These are phyloP conservation scores for Ophiosphaerella herpotricha DNA, from an alignment of 2,329 filamentous ascomycete genomes.

Conservation along the genomic window DNA sequence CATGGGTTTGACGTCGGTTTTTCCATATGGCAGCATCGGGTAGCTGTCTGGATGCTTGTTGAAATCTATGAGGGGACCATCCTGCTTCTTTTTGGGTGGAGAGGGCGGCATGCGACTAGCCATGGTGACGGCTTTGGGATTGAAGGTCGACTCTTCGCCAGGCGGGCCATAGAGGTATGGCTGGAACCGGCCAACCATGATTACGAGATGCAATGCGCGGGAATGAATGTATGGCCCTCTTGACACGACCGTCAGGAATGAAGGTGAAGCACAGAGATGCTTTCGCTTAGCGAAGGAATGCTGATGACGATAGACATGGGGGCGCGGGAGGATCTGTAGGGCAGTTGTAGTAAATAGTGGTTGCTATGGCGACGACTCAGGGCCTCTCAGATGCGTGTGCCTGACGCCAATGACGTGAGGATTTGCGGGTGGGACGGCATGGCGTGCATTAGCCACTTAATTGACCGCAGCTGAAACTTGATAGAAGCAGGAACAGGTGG, in stretches of 20 bases:
- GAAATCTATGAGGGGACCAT: constrained; percentile 79
- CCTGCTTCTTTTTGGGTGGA: constrained; percentile 63
- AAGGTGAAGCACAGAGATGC: constrained; percentile 23
- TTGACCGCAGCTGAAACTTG: constrained; percentile 8
- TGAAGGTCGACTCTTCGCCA: constrained; percentile 65
- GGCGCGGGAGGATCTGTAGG: constrained; percentile 27
- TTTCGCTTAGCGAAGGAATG: constrained; percentile 44
- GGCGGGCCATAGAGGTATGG: constrained; percentile 72
- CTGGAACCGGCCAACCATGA: constrained; percentile 56
- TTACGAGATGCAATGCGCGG: constrained; percentile 24
- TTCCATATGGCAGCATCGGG: constrained; percentile 66
- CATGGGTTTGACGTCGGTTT: constrained; percentile 67
- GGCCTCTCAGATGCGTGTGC: constrained; percentile 14
- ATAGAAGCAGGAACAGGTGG: constrained; percentile 14
- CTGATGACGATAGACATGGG: constrained; percentile 38
- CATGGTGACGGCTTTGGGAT: constrained; percentile 83
- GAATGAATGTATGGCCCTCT: constrained; percentile 30
- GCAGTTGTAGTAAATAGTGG: constrained; percentile 36
- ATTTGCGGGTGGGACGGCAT: constrained; percentile 14
- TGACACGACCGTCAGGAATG: constrained; percentile 31
- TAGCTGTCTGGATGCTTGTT: constrained; percentile 84
- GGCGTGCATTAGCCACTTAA: constrained; percentile 9
- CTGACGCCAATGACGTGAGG: constrained; percentile 23
- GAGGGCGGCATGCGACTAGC: constrained; percentile 72
- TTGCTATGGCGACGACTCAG: constrained; percentile 38